A percentile compares a stretch with the other conserved stretches of the same genome.
Evolutionary conservation across 305 asterid species (phyloP).

Genomic region (Fraxinus angustifolia): DNA sequence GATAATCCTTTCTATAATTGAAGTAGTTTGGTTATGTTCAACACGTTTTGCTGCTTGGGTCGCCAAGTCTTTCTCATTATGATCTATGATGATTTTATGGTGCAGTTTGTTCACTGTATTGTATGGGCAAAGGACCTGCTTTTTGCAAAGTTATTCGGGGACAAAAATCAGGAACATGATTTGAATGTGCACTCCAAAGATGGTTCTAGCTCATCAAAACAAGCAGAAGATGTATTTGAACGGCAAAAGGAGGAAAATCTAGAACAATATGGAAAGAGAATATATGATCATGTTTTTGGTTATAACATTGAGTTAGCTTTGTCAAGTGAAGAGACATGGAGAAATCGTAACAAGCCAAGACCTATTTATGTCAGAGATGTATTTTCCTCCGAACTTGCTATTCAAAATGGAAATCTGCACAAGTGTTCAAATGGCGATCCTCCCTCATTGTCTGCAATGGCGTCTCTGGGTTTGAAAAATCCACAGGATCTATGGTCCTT

Average conservation of each 20-base stretch:
- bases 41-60: conserved; percentile 4
- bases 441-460: conserved; percentile 70
- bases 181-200: conserved; percentile 77
- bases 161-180: conserved; percentile 87
- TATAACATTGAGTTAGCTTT: conserved; percentile 84
- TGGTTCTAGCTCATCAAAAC: conserved; percentile 68
- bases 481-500: conserved; percentile 96
- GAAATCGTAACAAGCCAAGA: conserved; percentile 78
- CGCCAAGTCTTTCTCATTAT: neutral
- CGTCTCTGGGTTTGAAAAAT: conserved; percentile 72
- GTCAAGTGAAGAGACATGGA: conserved; percentile 91
- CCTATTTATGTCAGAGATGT: conserved; percentile 76
- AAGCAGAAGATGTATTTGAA: conserved; percentile 69
- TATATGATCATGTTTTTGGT: conserved; percentile 95
- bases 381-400: conserved; percentile 38
- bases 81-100: conserved; percentile 22
- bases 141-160: conserved; percentile 91
- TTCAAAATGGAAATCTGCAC: conserved; percentile 68
- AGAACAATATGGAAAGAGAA: conserved; percentile 78
- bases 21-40: neutral
- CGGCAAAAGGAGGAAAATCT: conserved; percentile 59
- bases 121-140: conserved; percentile 99
- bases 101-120: conserved; percentile 97
- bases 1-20: neutral
- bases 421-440: conserved; percentile 43